Evolutionary conservation across 78 protist genomes (phyloP).

Genomic region (Salpingoeca rosetta): DNA sequence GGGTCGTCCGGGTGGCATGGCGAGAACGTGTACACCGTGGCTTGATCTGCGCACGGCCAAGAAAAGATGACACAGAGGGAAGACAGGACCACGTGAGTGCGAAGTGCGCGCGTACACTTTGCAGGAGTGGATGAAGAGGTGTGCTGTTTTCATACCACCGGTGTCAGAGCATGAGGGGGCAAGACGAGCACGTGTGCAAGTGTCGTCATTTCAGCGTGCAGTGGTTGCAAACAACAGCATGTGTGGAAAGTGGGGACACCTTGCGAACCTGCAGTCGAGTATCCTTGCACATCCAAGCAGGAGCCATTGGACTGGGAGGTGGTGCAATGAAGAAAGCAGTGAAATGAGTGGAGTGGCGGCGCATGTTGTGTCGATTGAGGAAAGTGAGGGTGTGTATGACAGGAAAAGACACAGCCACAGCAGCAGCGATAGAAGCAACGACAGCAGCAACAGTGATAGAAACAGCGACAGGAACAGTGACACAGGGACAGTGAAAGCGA

Average conservation of each 20-base stretch:
- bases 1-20: not conserved
- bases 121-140: too few relatives aligned
- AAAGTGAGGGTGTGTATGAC: not conserved
- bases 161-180: too few relatives aligned
- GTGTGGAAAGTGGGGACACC: too few relatives aligned
- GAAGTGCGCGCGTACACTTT: too few relatives aligned
- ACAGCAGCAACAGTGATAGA: not conserved
- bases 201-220: too few relatives aligned
- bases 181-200: too few relatives aligned
- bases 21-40: not conserved
- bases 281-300: not conserved
- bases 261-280: not conserved
- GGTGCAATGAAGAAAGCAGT: not conserved
- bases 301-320: not conserved
- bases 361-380: not conserved
- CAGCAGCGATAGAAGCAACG: not conserved
- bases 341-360: not conserved
- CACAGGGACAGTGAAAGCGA: not conserved
- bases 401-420: not conserved
- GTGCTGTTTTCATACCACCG: too few relatives aligned
- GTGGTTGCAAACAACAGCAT: too few relatives aligned
- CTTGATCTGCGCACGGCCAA: not conserved
- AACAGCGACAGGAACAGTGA: not conserved
- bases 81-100: not conserved
- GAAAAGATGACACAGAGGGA: not conserved